Conservation (phyloP, 495 filamentous ascomycete species). For the Penicillium odoratum region DNA sequence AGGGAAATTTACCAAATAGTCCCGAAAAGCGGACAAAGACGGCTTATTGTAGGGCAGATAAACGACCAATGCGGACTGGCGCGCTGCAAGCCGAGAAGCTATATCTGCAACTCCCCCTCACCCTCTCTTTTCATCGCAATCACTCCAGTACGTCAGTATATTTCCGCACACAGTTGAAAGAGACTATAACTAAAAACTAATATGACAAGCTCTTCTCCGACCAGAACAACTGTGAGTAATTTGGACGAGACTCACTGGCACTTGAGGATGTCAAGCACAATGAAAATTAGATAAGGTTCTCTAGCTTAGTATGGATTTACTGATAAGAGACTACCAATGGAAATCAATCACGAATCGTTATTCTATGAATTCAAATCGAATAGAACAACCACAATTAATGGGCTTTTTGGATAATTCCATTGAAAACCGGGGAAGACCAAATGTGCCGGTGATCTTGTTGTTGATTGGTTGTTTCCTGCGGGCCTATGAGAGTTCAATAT, state of each 20-base stretch:
- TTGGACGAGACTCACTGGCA: too few species aligned
- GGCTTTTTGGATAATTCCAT: slow-evolving; percentile 6
- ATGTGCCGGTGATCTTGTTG: slow-evolving; percentile 17
- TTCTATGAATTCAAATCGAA: not conserved
- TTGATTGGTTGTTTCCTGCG: slow-evolving; percentile 21
- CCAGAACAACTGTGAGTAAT: too few species aligned
- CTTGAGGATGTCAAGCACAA: too few species aligned
- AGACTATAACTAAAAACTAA: too few species aligned
- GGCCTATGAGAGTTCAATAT: slow-evolving; percentile 9
- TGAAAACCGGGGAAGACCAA: slow-evolving; percentile 20
- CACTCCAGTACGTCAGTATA: not conserved
- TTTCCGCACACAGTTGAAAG: not conserved
- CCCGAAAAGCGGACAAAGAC: not conserved
- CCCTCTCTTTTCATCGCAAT: not conserved
- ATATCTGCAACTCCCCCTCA: not conserved
- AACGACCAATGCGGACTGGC: not conserved
- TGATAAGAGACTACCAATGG: not conserved
- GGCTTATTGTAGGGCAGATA: not conserved
- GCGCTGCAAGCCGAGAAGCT: not conserved
- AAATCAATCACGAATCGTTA: not conserved
- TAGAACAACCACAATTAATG: not conserved
- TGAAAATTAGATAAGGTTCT: too few species aligned
- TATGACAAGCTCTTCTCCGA: too few species aligned
- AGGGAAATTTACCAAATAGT: too few species aligned
- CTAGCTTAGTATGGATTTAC: not conserved